These are phyloP conservation scores for Cupressus sempervirens DNA, from an alignment of 75 land plant species.

Conservation along the genomic window DNA sequence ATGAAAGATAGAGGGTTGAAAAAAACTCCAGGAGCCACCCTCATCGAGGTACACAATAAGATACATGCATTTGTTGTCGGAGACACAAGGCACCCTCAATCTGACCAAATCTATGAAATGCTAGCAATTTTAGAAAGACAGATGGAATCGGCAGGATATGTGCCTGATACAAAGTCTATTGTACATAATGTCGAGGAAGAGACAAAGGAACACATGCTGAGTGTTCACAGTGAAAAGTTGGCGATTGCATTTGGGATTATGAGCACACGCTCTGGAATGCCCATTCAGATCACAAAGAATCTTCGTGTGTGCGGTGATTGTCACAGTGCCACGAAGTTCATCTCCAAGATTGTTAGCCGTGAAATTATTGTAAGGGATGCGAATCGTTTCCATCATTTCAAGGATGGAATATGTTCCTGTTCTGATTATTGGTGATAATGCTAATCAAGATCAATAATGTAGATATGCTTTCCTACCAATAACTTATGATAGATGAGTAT, in stretches of 20 bases:
- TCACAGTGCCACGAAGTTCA: constrained; percentile 11
- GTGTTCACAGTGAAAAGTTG: constrained; percentile 11
- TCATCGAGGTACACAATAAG: constrained; percentile 6
- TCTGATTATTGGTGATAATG: constrained; percentile 5
- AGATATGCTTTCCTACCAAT: not conserved
- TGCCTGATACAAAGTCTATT: constrained; percentile 7
- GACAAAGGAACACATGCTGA: not conserved
- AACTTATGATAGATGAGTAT: not conserved
- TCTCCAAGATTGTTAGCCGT: constrained; percentile 6
- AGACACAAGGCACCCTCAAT: constrained; percentile 5
- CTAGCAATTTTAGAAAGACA: not conserved
- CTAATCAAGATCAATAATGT: not conserved
- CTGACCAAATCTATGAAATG: constrained; percentile 5
- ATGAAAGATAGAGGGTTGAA: constrained; percentile 10
- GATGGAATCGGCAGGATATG: constrained; percentile 4
- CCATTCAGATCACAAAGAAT: constrained; percentile 11
- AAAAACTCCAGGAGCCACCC: not conserved
- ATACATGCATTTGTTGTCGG: not conserved
- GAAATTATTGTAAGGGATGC: constrained; percentile 14
- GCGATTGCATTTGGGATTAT: constrained; percentile 6
- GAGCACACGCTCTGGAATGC: not conserved
- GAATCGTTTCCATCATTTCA: constrained; percentile 13
- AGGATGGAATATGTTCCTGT: constrained; percentile 14
- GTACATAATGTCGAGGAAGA: constrained; percentile 1
- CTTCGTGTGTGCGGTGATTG: constrained; percentile 8